phyloP scores from a whole-genome alignment of 1,284 basidiomycete species.

The Sanghuangporus baumii region DNA sequence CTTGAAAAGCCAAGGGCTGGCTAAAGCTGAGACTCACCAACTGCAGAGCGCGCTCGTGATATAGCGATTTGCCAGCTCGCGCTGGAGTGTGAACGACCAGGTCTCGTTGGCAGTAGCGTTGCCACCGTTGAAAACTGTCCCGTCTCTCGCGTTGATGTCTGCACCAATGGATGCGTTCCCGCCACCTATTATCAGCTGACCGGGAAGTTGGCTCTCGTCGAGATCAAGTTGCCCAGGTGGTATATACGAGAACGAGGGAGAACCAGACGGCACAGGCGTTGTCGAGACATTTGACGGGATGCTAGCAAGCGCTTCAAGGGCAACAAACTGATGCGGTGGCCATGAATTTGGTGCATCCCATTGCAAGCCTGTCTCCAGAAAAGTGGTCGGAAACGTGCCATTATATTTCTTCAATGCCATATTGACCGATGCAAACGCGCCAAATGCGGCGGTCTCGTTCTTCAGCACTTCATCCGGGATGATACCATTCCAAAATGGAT shows the following conservation, averaged over 20 bases:
- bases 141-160: slow-evolving; percentile 37
- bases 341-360: slow-evolving; percentile 81
- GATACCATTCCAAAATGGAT: slow-evolving; percentile 85
- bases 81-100: slow-evolving; percentile 60
- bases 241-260: slow-evolving; percentile 63
- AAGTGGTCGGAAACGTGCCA: slow-evolving; percentile 72
- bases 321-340: slow-evolving; percentile 86
- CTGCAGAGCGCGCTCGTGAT: slow-evolving; percentile 80
- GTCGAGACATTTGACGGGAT: slow-evolving; percentile 65
- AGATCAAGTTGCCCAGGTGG: slow-evolving; percentile 73
- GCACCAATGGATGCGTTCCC: slow-evolving; percentile 29
- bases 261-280: slow-evolving; percentile 41
- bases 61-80: slow-evolving; percentile 80
- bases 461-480: slow-evolving; percentile 64
- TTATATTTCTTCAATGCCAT: slow-evolving; percentile 80
- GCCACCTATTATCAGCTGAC: slow-evolving; percentile 16
- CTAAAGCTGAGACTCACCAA: slow-evolving; percentile 52
- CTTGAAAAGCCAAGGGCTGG: not conserved
- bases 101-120: slow-evolving; percentile 57
- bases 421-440: slow-evolving; percentile 68
- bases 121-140: slow-evolving; percentile 72
- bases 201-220: slow-evolving; percentile 35
- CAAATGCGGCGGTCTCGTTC: slow-evolving; percentile 59
- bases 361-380: slow-evolving; percentile 74
- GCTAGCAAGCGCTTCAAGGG: slow-evolving; percentile 70